A percentile compares a stretch with the other conserved stretches of the same genome.
Conservation (phyloP, 2,329 filamentous ascomycete species). For the Trichoderma atroviride region DNA sequence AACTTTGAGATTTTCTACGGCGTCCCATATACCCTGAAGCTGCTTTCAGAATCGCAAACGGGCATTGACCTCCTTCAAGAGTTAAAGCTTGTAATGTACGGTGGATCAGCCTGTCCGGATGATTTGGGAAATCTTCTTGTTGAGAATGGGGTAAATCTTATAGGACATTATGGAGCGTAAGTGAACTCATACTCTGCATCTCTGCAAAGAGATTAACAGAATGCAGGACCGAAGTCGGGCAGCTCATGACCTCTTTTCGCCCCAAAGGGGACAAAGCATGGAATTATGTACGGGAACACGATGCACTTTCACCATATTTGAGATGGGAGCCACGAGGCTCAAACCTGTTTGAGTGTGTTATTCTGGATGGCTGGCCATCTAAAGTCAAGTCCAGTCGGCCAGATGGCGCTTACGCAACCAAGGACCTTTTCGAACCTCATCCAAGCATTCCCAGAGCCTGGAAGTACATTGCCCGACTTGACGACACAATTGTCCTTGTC, state of each 20-base stretch:
- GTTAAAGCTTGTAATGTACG: conserved; percentile 14
- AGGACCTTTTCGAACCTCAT: conserved; percentile 64
- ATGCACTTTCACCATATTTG: neutral
- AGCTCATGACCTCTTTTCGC: conserved; percentile 14
- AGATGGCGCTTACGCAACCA: conserved; percentile 64
- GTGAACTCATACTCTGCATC: neutral
- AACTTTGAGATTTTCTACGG: conserved; percentile 15
- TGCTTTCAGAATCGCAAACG: neutral
- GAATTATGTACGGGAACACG: conserved; percentile 17
- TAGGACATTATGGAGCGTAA: conserved; percentile 13
- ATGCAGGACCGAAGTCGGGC: conserved; percentile 7
- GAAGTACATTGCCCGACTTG: conserved; percentile 63
- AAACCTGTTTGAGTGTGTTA: neutral
- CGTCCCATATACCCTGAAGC: conserved; percentile 9
- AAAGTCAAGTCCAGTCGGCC: conserved; percentile 49
- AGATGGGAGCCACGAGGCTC: conserved; percentile 4
- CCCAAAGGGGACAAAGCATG: conserved; percentile 1
- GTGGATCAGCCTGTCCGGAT: conserved; percentile 15
- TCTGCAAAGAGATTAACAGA: neutral
- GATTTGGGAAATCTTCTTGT: conserved; percentile 11
- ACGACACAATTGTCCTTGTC: conserved; percentile 62
- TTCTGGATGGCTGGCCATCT: conserved; percentile 11
- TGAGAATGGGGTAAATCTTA: conserved; percentile 6
- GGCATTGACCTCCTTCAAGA: conserved; percentile 7
- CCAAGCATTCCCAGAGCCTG: conserved; percentile 55